phyloP scores from a whole-genome alignment of 495 filamentous ascomycete species.

The Daldinia concentrica region DNA sequence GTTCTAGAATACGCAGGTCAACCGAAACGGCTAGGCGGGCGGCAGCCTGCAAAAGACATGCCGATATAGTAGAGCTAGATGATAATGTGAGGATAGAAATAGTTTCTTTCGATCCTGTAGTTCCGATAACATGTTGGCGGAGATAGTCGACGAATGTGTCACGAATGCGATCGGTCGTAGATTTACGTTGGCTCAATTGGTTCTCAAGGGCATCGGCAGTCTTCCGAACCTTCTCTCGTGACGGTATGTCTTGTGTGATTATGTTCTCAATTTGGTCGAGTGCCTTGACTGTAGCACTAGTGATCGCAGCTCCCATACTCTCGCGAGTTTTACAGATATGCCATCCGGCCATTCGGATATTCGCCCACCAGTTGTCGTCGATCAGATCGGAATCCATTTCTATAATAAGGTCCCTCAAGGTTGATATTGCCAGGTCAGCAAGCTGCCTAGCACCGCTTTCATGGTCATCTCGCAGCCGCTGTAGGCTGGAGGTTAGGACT shows the following conservation, averaged over 20 bases:
- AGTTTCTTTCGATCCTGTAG: slow-evolving; percentile 32
- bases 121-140: slow-evolving; percentile 20
- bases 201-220: slow-evolving; percentile 40
- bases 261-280: slow-evolving; percentile 49
- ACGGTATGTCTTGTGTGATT: slow-evolving; percentile 38
- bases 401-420: slow-evolving; percentile 55
- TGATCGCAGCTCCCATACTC: slow-evolving; percentile 70
- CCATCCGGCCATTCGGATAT: slow-evolving; percentile 67
- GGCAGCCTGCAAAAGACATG: slow-evolving; percentile 42
- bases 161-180: slow-evolving; percentile 48
- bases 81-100: slow-evolving; percentile 67
- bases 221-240: slow-evolving; percentile 47
- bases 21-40: slow-evolving; percentile 44
- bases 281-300: slow-evolving; percentile 58
- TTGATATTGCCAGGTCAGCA: slow-evolving; percentile 57
- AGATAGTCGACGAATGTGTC: slow-evolving; percentile 45
- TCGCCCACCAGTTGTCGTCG: slow-evolving; percentile 61
- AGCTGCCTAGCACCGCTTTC: slow-evolving; percentile 67
- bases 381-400: slow-evolving; percentile 37
- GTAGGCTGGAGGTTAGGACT: slow-evolving; percentile 57
- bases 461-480: slow-evolving; percentile 60
- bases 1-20: slow-evolving; percentile 70
- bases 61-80: slow-evolving; percentile 66
- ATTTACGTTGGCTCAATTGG: slow-evolving; percentile 33
- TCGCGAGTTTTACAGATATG: slow-evolving; percentile 70